Conservation (phyloP, 2,329 filamentous ascomycete species). For the Aspergillus phoenicis region DNA sequence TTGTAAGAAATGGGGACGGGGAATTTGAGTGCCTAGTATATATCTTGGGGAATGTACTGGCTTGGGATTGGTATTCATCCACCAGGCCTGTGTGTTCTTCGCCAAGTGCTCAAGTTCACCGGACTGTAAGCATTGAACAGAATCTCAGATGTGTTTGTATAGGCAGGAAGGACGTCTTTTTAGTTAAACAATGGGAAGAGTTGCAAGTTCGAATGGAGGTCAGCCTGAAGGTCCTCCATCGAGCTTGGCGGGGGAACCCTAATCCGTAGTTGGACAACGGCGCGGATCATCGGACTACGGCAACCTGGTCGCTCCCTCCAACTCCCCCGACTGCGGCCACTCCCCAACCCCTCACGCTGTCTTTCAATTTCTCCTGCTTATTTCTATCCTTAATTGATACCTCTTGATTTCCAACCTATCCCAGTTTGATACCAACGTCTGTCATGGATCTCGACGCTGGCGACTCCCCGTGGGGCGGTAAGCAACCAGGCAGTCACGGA, state of each 20-base stretch:
- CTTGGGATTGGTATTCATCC: background rate
- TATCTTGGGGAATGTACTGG: background rate
- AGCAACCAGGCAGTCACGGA: slow-evolving; percentile 31
- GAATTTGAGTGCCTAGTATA: background rate
- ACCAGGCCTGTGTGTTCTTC: background rate
- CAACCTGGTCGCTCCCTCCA: slow-evolving; percentile 14
- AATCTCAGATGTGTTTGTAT: background rate
- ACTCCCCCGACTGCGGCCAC: slow-evolving; percentile 13
- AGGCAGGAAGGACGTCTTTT: background rate
- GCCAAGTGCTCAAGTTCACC: background rate
- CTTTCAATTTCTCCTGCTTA: background rate
- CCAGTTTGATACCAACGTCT: background rate
- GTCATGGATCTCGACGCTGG: slow-evolving; percentile 47
- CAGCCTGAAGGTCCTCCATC: background rate
- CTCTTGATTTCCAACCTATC: background rate
- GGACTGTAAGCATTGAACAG: background rate
- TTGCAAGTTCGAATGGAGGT: background rate
- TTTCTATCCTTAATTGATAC: background rate
- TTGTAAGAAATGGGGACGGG: background rate
- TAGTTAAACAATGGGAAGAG: background rate
- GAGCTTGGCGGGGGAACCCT: slow-evolving; percentile 18
- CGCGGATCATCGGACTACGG: slow-evolving; percentile 18
- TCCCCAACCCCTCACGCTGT: background rate
- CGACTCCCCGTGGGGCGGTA: slow-evolving; percentile 56
- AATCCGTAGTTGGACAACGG: slow-evolving; percentile 12